phyloP scores from a whole-genome alignment of 139 green algal genomes.

The Chlorella sorokiniana region DNA sequence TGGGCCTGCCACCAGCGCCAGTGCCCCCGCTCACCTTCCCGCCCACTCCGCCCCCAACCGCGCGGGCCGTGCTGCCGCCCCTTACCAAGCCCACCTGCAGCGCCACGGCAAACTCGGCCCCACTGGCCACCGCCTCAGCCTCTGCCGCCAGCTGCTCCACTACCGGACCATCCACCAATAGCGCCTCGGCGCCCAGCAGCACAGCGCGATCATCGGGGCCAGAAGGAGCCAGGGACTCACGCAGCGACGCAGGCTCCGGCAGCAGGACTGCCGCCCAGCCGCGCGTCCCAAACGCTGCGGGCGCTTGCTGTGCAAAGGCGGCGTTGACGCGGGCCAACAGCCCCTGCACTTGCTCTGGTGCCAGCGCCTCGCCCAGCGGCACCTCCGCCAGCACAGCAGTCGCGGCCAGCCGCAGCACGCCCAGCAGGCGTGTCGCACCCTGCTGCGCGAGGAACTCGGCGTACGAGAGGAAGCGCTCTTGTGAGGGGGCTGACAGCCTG shows the following conservation, averaged over 20 bases:
- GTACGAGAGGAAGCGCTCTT: slow-evolving; percentile 57
- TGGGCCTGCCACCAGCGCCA: no score
- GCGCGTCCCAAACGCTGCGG: neutral
- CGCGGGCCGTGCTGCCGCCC: neutral
- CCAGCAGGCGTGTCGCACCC: slow-evolving; percentile 23
- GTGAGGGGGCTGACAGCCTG: slow-evolving; percentile 38
- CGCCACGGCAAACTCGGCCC: slow-evolving; percentile 34
- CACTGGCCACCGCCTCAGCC: slow-evolving; percentile 32
- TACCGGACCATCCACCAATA: slow-evolving; percentile 43
- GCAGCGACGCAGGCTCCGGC: slow-evolving; percentile 8
- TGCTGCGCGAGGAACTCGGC: slow-evolving; percentile 51
- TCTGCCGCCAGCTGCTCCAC: slow-evolving; percentile 50
- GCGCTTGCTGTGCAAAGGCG: neutral
- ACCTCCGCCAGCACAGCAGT: slow-evolving; percentile 11
- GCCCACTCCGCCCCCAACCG: neutral
- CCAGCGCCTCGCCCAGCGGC: slow-evolving; percentile 28
- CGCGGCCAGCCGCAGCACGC: slow-evolving; percentile 16
- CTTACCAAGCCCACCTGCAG: slow-evolving; percentile 36
- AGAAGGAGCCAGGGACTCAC: slow-evolving; percentile 1
- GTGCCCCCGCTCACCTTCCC: no score
- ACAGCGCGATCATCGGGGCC: slow-evolving; percentile 44
- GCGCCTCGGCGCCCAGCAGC: slow-evolving; percentile 16
- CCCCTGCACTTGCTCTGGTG: slow-evolving; percentile 15
- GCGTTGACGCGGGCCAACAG: slow-evolving; percentile 12
- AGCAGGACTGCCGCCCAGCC: slow-evolving; percentile 32